Evolutionary conservation across 306 rosid genomes (phyloP).

Genomic region (Sphenostylis stenocarpa): DNA sequence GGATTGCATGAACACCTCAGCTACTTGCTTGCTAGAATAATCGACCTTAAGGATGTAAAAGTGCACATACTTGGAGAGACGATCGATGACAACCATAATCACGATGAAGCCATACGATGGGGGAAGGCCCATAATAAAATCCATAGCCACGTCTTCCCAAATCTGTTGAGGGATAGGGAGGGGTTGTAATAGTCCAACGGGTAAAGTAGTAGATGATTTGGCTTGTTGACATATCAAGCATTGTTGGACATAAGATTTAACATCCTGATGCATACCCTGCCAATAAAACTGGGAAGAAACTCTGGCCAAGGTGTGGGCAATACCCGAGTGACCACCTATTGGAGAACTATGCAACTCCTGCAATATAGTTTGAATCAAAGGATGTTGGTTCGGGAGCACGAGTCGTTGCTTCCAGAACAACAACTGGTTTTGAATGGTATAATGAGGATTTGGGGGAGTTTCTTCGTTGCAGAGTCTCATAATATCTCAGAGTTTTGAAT

Average conservation of each 20-base stretch:
- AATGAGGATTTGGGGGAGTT: not conserved
- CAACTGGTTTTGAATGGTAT: not conserved
- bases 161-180: too few species aligned
- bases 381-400: not conserved
- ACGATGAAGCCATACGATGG: not conserved
- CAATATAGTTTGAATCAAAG: not conserved
- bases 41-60: not conserved
- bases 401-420: not conserved
- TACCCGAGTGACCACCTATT: not conserved
- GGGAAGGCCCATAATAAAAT: not conserved
- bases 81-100: not conserved
- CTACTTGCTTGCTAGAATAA: not conserved
- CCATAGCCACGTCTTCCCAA: too few species aligned
- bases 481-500: not conserved
- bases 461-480: not conserved
- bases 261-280: too few species aligned
- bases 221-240: too few species aligned
- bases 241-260: too few species aligned
- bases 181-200: too few species aligned
- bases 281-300: not conserved
- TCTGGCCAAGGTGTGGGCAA: not conserved
- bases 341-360: not conserved
- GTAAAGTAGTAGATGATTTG: too few species aligned
- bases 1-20: not conserved
- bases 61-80: not conserved